phyloP scores from a whole-genome alignment of 345 rosid species.

The Moricandia arvensis region DNA sequence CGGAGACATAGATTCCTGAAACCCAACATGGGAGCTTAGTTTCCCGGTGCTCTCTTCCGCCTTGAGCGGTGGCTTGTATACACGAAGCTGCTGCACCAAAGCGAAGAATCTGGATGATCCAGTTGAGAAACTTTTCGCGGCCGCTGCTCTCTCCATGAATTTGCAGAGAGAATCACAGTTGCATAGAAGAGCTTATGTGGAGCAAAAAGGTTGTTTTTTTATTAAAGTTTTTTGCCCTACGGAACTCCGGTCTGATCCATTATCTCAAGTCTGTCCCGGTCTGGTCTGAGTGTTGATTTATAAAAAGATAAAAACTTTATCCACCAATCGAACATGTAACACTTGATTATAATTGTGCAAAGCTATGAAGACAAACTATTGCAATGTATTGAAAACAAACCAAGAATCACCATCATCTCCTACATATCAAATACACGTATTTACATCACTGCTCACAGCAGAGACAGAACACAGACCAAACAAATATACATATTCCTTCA shows the following conservation, averaged over 20 bases:
- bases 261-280: background rate
- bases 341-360: background rate
- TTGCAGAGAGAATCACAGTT: background rate
- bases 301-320: background rate
- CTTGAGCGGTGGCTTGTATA: constrained; percentile 33
- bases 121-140: background rate
- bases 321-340: background rate
- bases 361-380: background rate
- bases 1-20: constrained; percentile 31
- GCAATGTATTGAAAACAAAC: constrained; percentile 14
- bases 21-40: constrained; percentile 52
- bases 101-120: constrained; percentile 37
- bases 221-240: background rate
- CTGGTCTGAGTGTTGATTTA: background rate
- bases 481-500: background rate
- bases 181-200: background rate
- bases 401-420: constrained; percentile 9
- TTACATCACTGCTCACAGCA: constrained; percentile 24
- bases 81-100: constrained; percentile 46
- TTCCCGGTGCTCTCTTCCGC: constrained; percentile 51
- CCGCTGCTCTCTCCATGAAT: constrained; percentile 9
- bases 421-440: constrained; percentile 21
- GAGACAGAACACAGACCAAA: constrained; percentile 7
- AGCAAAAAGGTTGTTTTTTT: too few species aligned
- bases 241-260: background rate